Conservation (phyloP, 2,329 filamentous ascomycete genomes). For the Ambrosiella xylebori region DNA sequence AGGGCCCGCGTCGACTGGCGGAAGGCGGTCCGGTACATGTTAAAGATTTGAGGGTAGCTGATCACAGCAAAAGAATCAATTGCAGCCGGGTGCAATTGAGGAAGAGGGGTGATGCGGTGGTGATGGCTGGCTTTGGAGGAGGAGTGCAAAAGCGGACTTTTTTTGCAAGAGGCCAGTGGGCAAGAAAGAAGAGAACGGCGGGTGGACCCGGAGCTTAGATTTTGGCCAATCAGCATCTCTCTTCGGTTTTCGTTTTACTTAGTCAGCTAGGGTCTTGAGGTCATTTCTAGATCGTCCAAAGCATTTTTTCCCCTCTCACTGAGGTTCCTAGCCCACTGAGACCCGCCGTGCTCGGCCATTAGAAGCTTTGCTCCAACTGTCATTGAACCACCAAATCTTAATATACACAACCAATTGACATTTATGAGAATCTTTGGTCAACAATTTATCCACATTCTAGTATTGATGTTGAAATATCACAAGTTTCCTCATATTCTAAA, state of each 20-base stretch:
- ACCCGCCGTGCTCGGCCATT: constrained; percentile 9
- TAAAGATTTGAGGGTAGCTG: constrained; percentile 18
- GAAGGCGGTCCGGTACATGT: constrained; percentile 97
- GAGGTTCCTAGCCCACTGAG: constrained; percentile 6
- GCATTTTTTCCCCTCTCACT: constrained; percentile 10
- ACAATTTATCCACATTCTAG: neutral
- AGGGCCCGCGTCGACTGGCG: constrained; percentile 90
- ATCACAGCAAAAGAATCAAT: constrained; percentile 36
- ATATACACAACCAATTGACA: neutral
- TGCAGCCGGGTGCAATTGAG: constrained; percentile 43
- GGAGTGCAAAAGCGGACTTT: constrained; percentile 15
- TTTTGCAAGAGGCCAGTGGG: constrained; percentile 14
- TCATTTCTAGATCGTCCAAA: constrained; percentile 2
- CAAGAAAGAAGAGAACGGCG: constrained; percentile 14
- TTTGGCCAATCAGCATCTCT: constrained; percentile 10
- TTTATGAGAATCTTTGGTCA: neutral
- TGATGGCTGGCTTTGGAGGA: constrained; percentile 14
- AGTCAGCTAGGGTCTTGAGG: constrained; percentile 5
- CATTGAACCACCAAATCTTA: neutral
- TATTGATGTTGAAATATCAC: neutral
- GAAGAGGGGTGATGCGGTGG: constrained; percentile 21
- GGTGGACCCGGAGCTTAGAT: constrained; percentile 12
- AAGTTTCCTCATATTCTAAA: neutral
- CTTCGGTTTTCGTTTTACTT: constrained; percentile 11
- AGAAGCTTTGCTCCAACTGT: neutral